phyloP scores from a whole-genome alignment of 495 filamentous ascomycete species.

The Oleoguttula mirabilis region DNA sequence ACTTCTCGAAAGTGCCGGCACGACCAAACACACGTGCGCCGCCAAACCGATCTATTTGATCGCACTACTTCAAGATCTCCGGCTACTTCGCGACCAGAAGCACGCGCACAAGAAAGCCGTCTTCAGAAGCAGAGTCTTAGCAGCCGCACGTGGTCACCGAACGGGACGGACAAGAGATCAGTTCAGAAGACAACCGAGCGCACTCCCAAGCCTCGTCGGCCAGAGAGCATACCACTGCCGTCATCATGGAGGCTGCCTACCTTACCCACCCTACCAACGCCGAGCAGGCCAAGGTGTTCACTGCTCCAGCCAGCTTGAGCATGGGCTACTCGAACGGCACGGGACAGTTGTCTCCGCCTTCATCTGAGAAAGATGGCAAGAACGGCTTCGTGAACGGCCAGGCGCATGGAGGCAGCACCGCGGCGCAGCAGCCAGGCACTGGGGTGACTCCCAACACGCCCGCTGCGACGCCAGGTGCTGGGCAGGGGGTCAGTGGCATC shows the following conservation, averaged over 20 bases:
- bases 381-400: neutral
- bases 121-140: too few relatives aligned
- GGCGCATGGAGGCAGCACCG: neutral
- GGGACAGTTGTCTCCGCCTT: conserved; percentile 1
- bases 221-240: neutral
- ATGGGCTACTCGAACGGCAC: neutral
- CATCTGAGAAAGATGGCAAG: conserved; percentile 1
- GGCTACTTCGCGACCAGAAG: too few relatives aligned
- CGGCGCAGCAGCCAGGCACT: neutral
- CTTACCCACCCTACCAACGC: conserved; percentile 8
- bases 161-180: too few relatives aligned
- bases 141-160: too few relatives aligned
- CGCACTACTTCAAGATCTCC: too few relatives aligned
- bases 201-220: too few relatives aligned
- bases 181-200: neutral
- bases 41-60: too few relatives aligned
- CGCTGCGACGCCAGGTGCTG: conserved; percentile 77
- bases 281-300: conserved; percentile 9
- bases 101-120: too few relatives aligned
- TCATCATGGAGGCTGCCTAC: conserved; percentile 1
- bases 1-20: too few relatives aligned
- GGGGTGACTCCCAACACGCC: conserved; percentile 52
- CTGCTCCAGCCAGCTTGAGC: neutral
- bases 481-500: conserved; percentile 71
- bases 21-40: too few relatives aligned